Conservation (phyloP, 805 yeast genomes). For the Candida pseudoglaebosa region DNA sequence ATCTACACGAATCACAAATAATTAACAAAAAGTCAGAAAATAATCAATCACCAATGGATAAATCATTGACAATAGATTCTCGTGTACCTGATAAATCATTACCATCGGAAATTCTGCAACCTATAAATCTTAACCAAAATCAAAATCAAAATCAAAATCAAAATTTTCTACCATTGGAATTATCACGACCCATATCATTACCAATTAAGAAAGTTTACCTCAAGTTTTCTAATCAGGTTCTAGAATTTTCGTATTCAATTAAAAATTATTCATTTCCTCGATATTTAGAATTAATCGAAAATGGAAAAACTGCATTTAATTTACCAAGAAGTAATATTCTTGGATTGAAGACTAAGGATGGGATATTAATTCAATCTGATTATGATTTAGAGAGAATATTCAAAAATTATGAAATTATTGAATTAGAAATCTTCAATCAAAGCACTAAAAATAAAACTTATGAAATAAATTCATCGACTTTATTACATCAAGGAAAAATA, state of each 20-base stretch:
- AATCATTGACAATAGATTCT: too few relatives aligned
- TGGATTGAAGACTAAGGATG: slow-evolving; percentile 24
- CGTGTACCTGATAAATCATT: slow-evolving; percentile 1
- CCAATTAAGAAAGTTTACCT: slow-evolving; percentile 35
- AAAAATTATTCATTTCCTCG: slow-evolving; percentile 77
- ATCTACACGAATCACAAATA: not conserved
- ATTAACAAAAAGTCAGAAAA: too few relatives aligned
- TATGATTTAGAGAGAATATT: slow-evolving; percentile 38
- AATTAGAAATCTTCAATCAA: slow-evolving; percentile 36
- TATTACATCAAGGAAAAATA: slow-evolving; percentile 16
- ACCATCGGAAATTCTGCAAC: not conserved
- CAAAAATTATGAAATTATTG: slow-evolving; percentile 20
- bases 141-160: slow-evolving; percentile 1
- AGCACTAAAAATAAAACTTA: slow-evolving; percentile 30
- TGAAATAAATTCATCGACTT: slow-evolving; percentile 27
- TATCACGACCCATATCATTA: slow-evolving; percentile 28
- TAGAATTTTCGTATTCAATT: slow-evolving; percentile 64
- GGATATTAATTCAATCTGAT: slow-evolving; percentile 27
- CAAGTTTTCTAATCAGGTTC: slow-evolving; percentile 48
- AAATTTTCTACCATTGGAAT: slow-evolving; percentile 15
- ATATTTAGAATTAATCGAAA: slow-evolving; percentile 68
- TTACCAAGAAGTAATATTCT: slow-evolving; percentile 13
- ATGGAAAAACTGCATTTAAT: slow-evolving; percentile 69
- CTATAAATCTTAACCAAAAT: not conserved
- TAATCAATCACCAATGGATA: too few relatives aligned